A percentile compares a stretch with the other conserved stretches of the same genome.
phyloP scores from a whole-genome alignment of 2,329 filamentous ascomycete genomes.

The Cryphonectria carpinicola region DNA sequence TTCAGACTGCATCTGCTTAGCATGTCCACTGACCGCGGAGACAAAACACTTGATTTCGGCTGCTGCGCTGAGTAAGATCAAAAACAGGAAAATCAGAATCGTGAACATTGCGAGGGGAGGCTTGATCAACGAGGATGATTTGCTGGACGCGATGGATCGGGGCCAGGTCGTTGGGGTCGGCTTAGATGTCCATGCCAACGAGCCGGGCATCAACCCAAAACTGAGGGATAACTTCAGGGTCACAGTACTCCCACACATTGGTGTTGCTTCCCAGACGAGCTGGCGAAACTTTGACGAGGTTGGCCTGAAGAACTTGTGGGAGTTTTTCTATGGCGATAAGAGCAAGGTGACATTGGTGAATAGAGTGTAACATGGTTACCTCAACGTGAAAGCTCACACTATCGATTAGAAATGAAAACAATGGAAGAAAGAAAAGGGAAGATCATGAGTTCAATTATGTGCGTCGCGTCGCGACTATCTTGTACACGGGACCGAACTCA shows the following conservation, averaged over 20 bases:
- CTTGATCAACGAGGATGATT: constrained; percentile 40
- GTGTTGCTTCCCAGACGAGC: constrained; percentile 36
- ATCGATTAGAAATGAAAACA: not conserved
- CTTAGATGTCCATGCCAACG: constrained; percentile 41
- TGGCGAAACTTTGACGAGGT: constrained; percentile 36
- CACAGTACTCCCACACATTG: constrained; percentile 39
- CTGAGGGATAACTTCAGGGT: constrained; percentile 38
- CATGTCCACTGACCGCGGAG: constrained; percentile 38
- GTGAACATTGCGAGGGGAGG: constrained; percentile 42
- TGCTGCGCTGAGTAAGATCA: constrained; percentile 24
- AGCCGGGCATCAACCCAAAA: constrained; percentile 38
- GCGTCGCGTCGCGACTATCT: not conserved
- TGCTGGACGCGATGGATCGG: constrained; percentile 39
- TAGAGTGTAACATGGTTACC: not conserved
- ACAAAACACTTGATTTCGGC: constrained; percentile 36
- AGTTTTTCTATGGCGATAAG: constrained; percentile 32
- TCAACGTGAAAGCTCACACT: not conserved
- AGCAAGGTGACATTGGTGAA: constrained; percentile 15
- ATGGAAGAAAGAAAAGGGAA: not conserved
- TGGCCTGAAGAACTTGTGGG: constrained; percentile 33
- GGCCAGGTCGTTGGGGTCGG: constrained; percentile 40
- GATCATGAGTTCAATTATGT: not conserved
- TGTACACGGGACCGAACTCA: not conserved
- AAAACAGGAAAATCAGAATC: constrained; percentile 37
- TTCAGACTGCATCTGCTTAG: constrained; percentile 38